phyloP scores from a whole-genome alignment of 768 basidiomycete genomes.

The Lepiota venenata region DNA sequence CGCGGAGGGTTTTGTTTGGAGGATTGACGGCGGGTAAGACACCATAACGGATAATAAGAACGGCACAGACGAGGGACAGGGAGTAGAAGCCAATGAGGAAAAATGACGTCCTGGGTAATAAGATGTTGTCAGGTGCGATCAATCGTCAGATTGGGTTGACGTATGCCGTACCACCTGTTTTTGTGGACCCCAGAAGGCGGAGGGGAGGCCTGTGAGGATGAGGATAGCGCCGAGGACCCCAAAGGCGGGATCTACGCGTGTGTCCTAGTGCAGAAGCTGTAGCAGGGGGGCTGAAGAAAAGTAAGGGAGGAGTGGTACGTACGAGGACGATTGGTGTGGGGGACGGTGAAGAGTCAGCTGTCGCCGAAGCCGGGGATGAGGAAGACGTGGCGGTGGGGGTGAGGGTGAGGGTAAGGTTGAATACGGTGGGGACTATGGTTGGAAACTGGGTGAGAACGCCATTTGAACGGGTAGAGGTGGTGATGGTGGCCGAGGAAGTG shows the following conservation, averaged over 20 bases:
- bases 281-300: not conserved
- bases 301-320: conserved; percentile 12
- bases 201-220: conserved; percentile 86
- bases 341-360: conserved; percentile 37
- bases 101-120: conserved; percentile 73
- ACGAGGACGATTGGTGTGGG: conserved; percentile 41
- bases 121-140: conserved; percentile 14
- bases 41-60: conserved; percentile 86
- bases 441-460: conserved; percentile 47
- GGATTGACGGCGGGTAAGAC: conserved; percentile 82
- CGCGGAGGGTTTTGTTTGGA: conserved; percentile 74
- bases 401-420: conserved; percentile 59
- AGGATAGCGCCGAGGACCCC: conserved; percentile 86
- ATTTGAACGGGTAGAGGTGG: conserved; percentile 46
- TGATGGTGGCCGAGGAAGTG: conserved; percentile 41
- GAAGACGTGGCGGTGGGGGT: conserved; percentile 39
- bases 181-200: conserved; percentile 93
- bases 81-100: conserved; percentile 93
- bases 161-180: conserved; percentile 75
- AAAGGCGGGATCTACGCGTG: conserved; percentile 83
- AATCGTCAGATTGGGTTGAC: conserved; percentile 13
- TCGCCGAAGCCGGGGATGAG: conserved; percentile 31
- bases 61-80: conserved; percentile 78
- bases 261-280: conserved; percentile 44
- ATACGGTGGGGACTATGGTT: conserved; percentile 54